Base-by-base conservation (phyloP, 345 rosid genomes). In the Psidium friedrichsthalianum region DNA sequence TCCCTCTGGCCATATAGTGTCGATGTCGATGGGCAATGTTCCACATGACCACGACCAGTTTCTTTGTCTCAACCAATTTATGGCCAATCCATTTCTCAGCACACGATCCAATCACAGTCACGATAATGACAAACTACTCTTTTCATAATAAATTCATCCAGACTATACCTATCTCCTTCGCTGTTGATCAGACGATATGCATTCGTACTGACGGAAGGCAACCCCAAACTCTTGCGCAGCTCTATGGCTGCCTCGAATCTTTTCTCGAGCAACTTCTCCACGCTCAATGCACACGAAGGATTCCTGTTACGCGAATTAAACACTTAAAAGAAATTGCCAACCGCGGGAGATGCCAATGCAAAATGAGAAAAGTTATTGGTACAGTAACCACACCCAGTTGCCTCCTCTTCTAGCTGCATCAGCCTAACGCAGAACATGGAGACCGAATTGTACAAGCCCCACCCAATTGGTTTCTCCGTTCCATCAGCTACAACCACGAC, bases 361-460 rank as follows among this genome's bases (percentile, higher is more conserved):
- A 58, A 82, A 44, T 27, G 54, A 69, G 15, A 40, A 52, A 52
- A 22, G 8, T 32, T 59, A 29, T 18, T 29, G 61, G 36, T 21
- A 82, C 4, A 22, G 51, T 25, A 18, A 40, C 69, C 13, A 36
- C 44, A 94, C 97, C 95, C 92, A 40, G 89, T 78, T 61, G 93
- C 92, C 91, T 97, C 99, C 83, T 97, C 95, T 85, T 97, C 97
- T 53, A 95, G 95, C 91, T 97, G 99, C 99, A 95, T 97, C 51
- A 97, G 92, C 56, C 98, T 93, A 84, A 97, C 98, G 78, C 94
- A 90, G 87, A 94, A 95, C 99, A 95, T 95, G 74, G 99, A 95
- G 83, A 90, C 94, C 3, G 95, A 94, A 89, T 97, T 95, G 85
- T 94, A 95, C 89, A 95, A 59, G 57, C 96, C 98, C 98, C 97